These are phyloP conservation scores for Pouteria glomerata DNA, from an alignment of 148 eudicot species.

Conservation along the genomic window DNA sequence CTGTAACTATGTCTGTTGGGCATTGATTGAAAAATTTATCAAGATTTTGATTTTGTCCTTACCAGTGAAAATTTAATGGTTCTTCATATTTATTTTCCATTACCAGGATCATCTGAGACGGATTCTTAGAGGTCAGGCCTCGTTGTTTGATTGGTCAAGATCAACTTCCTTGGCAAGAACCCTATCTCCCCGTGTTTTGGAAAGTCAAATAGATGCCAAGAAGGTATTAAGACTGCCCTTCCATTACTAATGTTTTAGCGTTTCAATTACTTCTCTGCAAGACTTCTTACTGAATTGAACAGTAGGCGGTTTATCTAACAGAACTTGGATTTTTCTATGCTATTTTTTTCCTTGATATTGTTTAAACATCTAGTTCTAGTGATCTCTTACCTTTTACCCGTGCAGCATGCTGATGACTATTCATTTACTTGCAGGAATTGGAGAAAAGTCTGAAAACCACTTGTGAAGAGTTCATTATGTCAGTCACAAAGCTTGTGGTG, in stretches of 20 bases:
- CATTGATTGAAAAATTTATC: not conserved
- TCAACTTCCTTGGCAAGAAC: slow-evolving; percentile 89
- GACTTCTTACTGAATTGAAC: not conserved
- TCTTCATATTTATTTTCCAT: slow-evolving; percentile 8
- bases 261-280: not conserved
- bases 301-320: not conserved
- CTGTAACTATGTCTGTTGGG: not conserved
- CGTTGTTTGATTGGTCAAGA: slow-evolving; percentile 97
- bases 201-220: slow-evolving; percentile 97
- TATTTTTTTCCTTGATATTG: not conserved
- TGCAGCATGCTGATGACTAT: not conserved
- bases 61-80: not conserved
- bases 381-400: not conserved
- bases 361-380: not conserved
- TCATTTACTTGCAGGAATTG: slow-evolving; percentile 59
- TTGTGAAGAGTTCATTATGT: slow-evolving; percentile 98
- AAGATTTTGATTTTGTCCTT: not conserved
- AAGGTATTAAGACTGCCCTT: slow-evolving; percentile 50
- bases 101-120: slow-evolving; percentile 92
- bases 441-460: slow-evolving; percentile 92
- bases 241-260: not conserved
- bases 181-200: slow-evolving; percentile 91
- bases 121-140: slow-evolving; percentile 95
- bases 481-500: slow-evolving; percentile 87
- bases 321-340: not conserved